A percentile compares a stretch with the other conserved stretches of the same genome.
Evolutionary conservation across 2,329 filamentous ascomycete species (phyloP).

Genomic region (Penicillium brasilianum): DNA sequence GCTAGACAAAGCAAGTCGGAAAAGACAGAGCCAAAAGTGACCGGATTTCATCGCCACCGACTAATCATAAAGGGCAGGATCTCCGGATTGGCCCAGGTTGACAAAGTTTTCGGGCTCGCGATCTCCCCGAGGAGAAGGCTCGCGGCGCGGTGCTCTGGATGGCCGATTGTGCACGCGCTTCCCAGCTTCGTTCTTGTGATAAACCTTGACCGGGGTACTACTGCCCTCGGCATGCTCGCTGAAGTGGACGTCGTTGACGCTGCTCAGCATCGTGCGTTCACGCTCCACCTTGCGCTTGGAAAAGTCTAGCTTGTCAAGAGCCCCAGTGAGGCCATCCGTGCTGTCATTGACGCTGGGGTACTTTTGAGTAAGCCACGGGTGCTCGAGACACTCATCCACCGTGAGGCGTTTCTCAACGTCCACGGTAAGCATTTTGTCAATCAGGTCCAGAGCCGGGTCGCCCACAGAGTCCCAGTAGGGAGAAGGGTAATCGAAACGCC

Average conservation of each 20-base stretch:
- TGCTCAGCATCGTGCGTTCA: slow-evolving; percentile 83
- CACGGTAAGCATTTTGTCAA: slow-evolving; percentile 92
- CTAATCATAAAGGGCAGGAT: slow-evolving; percentile 73
- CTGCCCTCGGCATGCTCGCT: slow-evolving; percentile 61
- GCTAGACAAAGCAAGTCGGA: not conserved
- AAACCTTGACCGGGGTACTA: slow-evolving; percentile 71
- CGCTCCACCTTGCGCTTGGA: slow-evolving; percentile 77
- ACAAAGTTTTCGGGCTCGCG: slow-evolving; percentile 78
- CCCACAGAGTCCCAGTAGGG: slow-evolving; percentile 93
- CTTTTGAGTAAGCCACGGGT: slow-evolving; percentile 81
- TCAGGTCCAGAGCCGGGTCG: slow-evolving; percentile 87
- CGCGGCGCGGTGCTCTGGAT: slow-evolving; percentile 46
- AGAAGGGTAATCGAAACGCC: slow-evolving; percentile 90
- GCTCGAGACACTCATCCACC: slow-evolving; percentile 86
- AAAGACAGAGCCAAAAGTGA: not conserved
- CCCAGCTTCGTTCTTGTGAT: slow-evolving; percentile 68
- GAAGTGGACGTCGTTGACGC: slow-evolving; percentile 75
- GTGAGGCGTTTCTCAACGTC: slow-evolving; percentile 82
- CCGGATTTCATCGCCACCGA: slow-evolving; percentile 37
- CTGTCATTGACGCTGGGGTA: slow-evolving; percentile 73
- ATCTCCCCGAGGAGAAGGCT: slow-evolving; percentile 69
- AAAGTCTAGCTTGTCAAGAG: slow-evolving; percentile 80
- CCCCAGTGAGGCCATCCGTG: slow-evolving; percentile 90
- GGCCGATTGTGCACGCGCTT: slow-evolving; percentile 52
- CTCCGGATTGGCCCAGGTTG: slow-evolving; percentile 82